These are phyloP conservation scores for Hygrophila difformis DNA, from an alignment of 257 asterid genomes.

Conservation along the genomic window DNA sequence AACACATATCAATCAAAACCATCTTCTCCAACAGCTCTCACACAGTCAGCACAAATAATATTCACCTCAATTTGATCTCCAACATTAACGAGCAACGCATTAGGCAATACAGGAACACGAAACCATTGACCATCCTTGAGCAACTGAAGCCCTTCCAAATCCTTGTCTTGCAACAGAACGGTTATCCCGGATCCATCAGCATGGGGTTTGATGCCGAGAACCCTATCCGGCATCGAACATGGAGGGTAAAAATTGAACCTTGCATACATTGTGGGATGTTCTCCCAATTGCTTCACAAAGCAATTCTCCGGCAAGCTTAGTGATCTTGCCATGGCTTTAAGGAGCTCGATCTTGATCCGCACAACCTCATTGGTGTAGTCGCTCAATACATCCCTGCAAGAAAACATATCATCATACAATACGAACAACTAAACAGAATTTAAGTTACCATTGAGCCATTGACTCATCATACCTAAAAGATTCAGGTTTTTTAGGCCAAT, in stretches of 20 bases:
- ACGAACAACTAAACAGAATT: neutral
- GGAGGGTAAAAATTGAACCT: slow-evolving; percentile 70
- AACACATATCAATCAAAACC: no score
- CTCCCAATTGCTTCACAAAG: slow-evolving; percentile 39
- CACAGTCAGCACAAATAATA: neutral
- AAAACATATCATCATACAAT: neutral
- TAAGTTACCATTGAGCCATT: neutral
- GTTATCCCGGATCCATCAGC: slow-evolving; percentile 58
- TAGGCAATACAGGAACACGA: slow-evolving; percentile 36
- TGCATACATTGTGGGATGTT: slow-evolving; percentile 19
- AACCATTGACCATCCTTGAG: slow-evolving; percentile 47
- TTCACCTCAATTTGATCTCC: slow-evolving; percentile 78
- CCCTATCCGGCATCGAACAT: slow-evolving; percentile 50
- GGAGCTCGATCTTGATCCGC: slow-evolving; percentile 19
- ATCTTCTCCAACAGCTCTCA: no score
- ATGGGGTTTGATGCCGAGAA: slow-evolving; percentile 64
- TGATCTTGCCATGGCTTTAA: slow-evolving; percentile 42
- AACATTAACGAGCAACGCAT: slow-evolving; percentile 38
- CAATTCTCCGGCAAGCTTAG: slow-evolving; percentile 33
- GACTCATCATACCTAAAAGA: slow-evolving; percentile 30
- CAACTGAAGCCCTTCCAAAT: slow-evolving; percentile 64
- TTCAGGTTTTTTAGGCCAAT: slow-evolving; percentile 51
- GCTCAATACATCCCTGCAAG: slow-evolving; percentile 27
- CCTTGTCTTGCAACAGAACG: slow-evolving; percentile 46
- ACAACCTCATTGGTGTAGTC: slow-evolving; percentile 24